Evolutionary conservation across 441 rosid genomes (phyloP), one percentile per base, ranked within the genome.

Genomic region (Omphalea diandra): DNA sequence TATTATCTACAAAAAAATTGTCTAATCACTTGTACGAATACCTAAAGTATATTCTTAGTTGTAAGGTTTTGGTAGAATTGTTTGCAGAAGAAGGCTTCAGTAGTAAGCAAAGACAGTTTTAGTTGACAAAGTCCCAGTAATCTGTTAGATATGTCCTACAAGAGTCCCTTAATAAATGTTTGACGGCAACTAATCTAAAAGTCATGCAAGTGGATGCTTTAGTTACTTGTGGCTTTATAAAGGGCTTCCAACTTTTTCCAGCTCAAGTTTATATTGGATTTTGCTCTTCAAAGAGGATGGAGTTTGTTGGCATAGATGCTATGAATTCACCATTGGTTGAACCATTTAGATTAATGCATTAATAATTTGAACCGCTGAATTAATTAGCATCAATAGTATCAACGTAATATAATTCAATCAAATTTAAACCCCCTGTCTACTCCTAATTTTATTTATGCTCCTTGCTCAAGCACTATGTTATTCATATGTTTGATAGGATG

Each of bases 401-500:
- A 40, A 12, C 24, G 29, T 29, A 40, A 62, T 22, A 4, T 62
- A 14, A 24, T 15, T 3, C 1, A 40, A 5, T 40, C 33, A 6
- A 22, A 11, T 14, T 40, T 22, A 24, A 22, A 22, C 24, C 53
- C 53, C 54, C 1, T 43, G 12, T n/a, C n/a, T n/a, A n/a, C 54
- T 11, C 11, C 54, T 49, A 2, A n/a, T 49, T 49, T 53, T 53
- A 3, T 29, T 7, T 17, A 29, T 65, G 1, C 26, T 65, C 53
- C 38, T 38, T 76, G 79, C 59, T 18, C 11, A 5, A 20, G 12
- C 18, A 32, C 17, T 36, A 8, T 57, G 63, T 60, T 56, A 20
- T 70, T 38, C 3, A 62, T 8, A 15, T 24, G 53, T 61, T 67
- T 38, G 12, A 14, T 52, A 26, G 20, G 14, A 29, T 55, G 41